Percentiles rank a stretch among this genome's conserved stretches.
These are phyloP conservation scores for Dictyostelium capitatum DNA, from an alignment of 78 protist species.

Conservation along the genomic window DNA sequence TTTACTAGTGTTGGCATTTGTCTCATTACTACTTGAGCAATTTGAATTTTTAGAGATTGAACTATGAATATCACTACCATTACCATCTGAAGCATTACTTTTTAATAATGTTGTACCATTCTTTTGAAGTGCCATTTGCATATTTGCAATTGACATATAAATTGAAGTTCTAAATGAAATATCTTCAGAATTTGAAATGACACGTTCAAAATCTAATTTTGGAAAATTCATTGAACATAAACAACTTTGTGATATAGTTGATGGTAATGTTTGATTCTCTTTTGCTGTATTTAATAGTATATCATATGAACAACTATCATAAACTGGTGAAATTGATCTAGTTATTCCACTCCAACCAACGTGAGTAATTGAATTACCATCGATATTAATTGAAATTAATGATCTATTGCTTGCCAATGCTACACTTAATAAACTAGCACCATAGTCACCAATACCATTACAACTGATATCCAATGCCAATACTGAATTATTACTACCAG, in stretches of 20 bases:
- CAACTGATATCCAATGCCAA: slow-evolving; percentile 35
- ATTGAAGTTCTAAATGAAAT: neutral
- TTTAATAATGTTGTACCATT: slow-evolving; percentile 28
- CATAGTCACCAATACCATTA: slow-evolving; percentile 54
- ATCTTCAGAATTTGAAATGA: slow-evolving; percentile 21
- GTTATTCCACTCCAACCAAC: slow-evolving; percentile 51
- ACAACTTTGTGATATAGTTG: neutral
- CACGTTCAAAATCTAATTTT: slow-evolving; percentile 23
- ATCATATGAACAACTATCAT: neutral
- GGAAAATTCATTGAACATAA: slow-evolving; percentile 53
- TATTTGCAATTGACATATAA: slow-evolving; percentile 11
- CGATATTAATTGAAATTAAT: slow-evolving; percentile 33
- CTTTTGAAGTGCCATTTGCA: slow-evolving; percentile 57
- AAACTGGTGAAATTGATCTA: slow-evolving; percentile 5
- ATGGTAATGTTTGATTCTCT: slow-evolving; percentile 26
- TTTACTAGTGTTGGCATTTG: too few relatives aligned
- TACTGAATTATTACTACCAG: slow-evolving; percentile 17
- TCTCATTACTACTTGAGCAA: neutral
- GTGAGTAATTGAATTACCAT: slow-evolving; percentile 43
- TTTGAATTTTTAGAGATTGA: neutral
- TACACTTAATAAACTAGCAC: slow-evolving; percentile 20
- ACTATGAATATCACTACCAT: too few relatives aligned
- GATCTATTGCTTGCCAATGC: slow-evolving; percentile 26
- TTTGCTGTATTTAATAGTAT: neutral
- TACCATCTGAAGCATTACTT: neutral